Conservation (phyloP, 768 basidiomycete species). For the Dacryopinax primogenitus region DNA sequence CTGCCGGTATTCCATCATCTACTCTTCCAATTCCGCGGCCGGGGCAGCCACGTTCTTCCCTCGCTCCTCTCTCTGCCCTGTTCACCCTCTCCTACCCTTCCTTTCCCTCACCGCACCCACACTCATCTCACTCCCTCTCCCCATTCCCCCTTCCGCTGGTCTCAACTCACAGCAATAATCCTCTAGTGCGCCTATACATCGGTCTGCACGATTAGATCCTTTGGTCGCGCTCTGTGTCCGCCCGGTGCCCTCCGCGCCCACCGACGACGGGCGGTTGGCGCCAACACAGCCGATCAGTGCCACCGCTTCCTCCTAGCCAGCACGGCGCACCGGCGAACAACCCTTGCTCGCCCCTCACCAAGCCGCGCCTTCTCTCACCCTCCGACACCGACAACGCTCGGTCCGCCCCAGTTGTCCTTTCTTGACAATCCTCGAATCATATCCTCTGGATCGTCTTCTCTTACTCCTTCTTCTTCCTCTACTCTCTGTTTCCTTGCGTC, state of each 20-base stretch:
- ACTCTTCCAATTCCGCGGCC: background rate
- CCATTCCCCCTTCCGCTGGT: background rate
- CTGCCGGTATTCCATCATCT: background rate
- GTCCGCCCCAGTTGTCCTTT: too few relatives aligned
- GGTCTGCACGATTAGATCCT: background rate
- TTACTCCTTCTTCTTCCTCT: background rate
- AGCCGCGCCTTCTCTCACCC: background rate
- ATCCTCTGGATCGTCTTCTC: too few relatives aligned
- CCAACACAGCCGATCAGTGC: slow-evolving; percentile 9
- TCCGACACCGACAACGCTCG: too few relatives aligned
- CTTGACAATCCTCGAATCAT: too few relatives aligned
- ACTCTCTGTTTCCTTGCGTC: background rate
- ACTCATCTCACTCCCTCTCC: background rate
- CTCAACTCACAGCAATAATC: background rate
- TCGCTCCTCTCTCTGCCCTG: background rate
- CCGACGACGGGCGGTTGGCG: background rate
- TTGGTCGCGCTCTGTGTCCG: background rate
- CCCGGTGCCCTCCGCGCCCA: background rate
- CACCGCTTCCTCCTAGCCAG: background rate
- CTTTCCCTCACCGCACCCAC: background rate
- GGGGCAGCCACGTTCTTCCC: background rate
- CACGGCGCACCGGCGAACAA: background rate
- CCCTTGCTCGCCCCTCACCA: background rate
- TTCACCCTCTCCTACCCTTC: background rate
- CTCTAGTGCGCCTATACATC: background rate